Conservation (phyloP, 2,329 filamentous ascomycete species). For the Juglanconis oblonga region DNA sequence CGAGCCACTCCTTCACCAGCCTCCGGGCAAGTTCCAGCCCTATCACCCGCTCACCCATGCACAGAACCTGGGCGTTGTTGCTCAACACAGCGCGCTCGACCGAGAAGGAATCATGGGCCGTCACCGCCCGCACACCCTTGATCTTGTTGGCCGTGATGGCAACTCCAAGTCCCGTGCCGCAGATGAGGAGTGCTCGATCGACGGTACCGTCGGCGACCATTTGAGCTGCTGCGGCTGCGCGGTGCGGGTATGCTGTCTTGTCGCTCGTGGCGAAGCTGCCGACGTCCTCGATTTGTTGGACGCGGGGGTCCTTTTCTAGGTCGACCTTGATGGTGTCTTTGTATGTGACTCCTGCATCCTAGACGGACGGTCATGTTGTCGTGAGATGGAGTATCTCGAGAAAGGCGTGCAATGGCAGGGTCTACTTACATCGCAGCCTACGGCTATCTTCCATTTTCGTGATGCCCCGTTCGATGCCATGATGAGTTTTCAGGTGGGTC, state of each 20-base stretch:
- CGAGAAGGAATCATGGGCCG: constrained; percentile 81
- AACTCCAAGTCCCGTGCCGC: constrained; percentile 82
- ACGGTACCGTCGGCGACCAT: constrained; percentile 61
- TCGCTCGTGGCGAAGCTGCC: constrained; percentile 64
- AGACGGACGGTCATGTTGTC: not conserved
- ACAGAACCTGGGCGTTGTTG: constrained; percentile 85
- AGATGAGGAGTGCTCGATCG: constrained; percentile 79
- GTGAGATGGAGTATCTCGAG: not conserved
- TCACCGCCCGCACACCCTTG: constrained; percentile 79
- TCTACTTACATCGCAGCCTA: constrained; percentile 51
- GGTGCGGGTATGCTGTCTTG: constrained; percentile 79
- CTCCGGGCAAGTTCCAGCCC: constrained; percentile 77
- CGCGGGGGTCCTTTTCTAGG: constrained; percentile 64
- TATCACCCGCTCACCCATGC: constrained; percentile 80
- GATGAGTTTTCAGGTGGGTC: not conserved
- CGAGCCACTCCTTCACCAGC: constrained; percentile 77
- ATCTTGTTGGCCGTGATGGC: constrained; percentile 90
- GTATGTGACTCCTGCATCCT: constrained; percentile 74
- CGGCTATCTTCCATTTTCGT: constrained; percentile 50
- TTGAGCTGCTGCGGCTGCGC: constrained; percentile 69
- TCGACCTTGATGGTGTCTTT: constrained; percentile 75
- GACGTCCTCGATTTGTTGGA: constrained; percentile 69
- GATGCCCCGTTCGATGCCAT: constrained; percentile 20
- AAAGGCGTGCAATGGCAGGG: not conserved
- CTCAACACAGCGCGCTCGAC: constrained; percentile 78